phyloP scores from a whole-genome alignment of 202 grass and related monocot species.

The Musa balbisiana region DNA sequence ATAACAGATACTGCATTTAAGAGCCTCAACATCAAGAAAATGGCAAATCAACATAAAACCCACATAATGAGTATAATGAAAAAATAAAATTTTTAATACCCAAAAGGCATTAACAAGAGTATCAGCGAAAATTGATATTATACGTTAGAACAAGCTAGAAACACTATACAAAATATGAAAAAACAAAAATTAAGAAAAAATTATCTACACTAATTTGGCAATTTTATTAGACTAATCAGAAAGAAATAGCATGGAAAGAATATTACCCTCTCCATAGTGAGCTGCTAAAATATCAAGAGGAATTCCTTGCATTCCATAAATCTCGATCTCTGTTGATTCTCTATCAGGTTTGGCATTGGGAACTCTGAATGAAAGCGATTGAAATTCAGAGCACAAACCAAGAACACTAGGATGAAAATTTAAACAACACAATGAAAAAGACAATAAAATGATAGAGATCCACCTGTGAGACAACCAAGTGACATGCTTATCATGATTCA shows the following conservation, averaged over 20 bases:
- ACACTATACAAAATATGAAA: not conserved
- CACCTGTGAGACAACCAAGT: not conserved
- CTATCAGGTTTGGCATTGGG: slow-evolving; percentile 91
- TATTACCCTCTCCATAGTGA: slow-evolving; percentile 91
- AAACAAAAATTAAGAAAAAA: not conserved
- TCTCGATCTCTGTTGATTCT: slow-evolving; percentile 94
- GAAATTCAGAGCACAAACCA: slow-evolving; percentile 15
- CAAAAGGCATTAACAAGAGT: too few relatives aligned
- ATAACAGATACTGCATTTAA: too few relatives aligned
- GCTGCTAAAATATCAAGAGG: slow-evolving; percentile 72
- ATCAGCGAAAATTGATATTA: too few relatives aligned
- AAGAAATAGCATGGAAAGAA: not conserved
- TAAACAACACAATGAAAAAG: not conserved
- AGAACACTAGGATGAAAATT: not conserved
- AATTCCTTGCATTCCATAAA: slow-evolving; percentile 99
- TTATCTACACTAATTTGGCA: not conserved
- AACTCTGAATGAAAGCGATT: slow-evolving; percentile 43
- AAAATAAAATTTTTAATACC: too few relatives aligned
- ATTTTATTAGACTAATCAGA: not conserved
- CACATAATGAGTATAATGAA: too few relatives aligned
- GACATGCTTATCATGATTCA: not conserved
- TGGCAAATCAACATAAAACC: too few relatives aligned
- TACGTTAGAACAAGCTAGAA: too few relatives aligned
- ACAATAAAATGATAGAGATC: not conserved
- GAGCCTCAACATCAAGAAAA: too few relatives aligned